Percentiles rank a stretch among this genome's conserved stretches.
Evolutionary conservation across 2,329 filamentous ascomycete species (phyloP).

Genomic region (Dothiorella sarmentorum): DNA sequence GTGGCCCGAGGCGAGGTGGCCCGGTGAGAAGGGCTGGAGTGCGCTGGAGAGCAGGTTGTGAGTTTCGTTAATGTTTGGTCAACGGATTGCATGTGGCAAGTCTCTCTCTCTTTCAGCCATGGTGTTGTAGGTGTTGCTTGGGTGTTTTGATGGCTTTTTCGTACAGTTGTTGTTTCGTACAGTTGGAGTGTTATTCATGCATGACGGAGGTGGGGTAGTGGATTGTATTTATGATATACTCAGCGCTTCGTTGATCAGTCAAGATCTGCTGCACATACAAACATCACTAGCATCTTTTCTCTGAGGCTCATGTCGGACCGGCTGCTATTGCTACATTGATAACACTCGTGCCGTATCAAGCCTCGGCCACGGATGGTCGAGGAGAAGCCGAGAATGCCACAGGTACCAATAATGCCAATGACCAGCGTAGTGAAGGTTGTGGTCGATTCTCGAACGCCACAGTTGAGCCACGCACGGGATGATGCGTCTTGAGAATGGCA

Average conservation of each 20-base stretch:
- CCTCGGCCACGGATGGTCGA: too few species aligned
- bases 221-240: not conserved
- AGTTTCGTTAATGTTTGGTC: not conserved
- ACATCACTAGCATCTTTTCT: not conserved
- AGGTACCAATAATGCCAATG: not conserved
- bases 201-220: too few species aligned
- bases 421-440: not conserved
- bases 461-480: not conserved
- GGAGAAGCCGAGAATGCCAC: too few species aligned
- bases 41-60: constrained; percentile 45
- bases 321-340: not conserved
- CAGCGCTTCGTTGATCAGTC: not conserved
- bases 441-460: not conserved
- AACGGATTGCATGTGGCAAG: not conserved
- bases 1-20: constrained; percentile 88
- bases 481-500: constrained; percentile 9
- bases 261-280: not conserved
- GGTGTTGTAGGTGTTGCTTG: not conserved
- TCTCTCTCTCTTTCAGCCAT: constrained; percentile 10
- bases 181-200: too few species aligned
- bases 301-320: not conserved
- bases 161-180: too few species aligned
- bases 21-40: constrained; percentile 65
- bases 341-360: too few species aligned
- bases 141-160: not conserved